These are phyloP conservation scores for Epichloe hybrida DNA, from an alignment of 2,329 filamentous ascomycete genomes.

Conservation along the genomic window DNA sequence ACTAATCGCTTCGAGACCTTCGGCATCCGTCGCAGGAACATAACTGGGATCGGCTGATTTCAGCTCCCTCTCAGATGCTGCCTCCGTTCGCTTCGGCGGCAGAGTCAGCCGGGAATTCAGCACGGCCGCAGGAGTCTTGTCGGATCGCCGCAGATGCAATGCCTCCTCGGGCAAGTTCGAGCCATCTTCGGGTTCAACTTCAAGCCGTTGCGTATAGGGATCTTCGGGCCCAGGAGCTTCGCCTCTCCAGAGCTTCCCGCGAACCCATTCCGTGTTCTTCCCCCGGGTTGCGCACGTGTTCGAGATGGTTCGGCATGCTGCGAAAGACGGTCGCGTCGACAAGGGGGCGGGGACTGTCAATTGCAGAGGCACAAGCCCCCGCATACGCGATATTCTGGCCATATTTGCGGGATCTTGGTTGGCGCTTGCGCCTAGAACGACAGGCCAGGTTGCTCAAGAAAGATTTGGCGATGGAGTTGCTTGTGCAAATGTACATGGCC, in stretches of 20 bases:
- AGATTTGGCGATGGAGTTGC: background rate
- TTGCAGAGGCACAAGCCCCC: conserved; percentile 20
- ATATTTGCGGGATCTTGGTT: conserved; percentile 16
- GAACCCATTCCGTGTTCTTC: conserved; percentile 25
- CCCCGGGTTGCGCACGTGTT: conserved; percentile 19
- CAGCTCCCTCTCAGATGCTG: conserved; percentile 18
- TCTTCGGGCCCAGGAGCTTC: conserved; percentile 25
- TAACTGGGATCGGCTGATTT: conserved; percentile 25
- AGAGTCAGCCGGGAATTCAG: conserved; percentile 18
- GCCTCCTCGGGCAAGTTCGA: conserved; percentile 21
- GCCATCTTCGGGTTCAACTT: conserved; percentile 13
- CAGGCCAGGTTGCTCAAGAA: background rate
- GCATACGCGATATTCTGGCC: conserved; percentile 28
- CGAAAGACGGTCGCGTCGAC: conserved; percentile 15
- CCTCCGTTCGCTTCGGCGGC: conserved; percentile 21
- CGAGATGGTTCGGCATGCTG: conserved; percentile 18
- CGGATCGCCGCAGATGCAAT: conserved; percentile 8
- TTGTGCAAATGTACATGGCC: background rate
- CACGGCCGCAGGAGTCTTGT: conserved; percentile 14
- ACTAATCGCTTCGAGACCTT: conserved; percentile 33
- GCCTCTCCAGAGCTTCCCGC: conserved; percentile 26
- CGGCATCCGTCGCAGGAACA: conserved; percentile 30
- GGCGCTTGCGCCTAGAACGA: background rate
- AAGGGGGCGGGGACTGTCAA: conserved; percentile 11
- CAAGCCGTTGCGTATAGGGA: conserved; percentile 22